phyloP scores from a whole-genome alignment of 2,329 filamentous ascomycete species.

The Rhinocladiella mackenziei region DNA sequence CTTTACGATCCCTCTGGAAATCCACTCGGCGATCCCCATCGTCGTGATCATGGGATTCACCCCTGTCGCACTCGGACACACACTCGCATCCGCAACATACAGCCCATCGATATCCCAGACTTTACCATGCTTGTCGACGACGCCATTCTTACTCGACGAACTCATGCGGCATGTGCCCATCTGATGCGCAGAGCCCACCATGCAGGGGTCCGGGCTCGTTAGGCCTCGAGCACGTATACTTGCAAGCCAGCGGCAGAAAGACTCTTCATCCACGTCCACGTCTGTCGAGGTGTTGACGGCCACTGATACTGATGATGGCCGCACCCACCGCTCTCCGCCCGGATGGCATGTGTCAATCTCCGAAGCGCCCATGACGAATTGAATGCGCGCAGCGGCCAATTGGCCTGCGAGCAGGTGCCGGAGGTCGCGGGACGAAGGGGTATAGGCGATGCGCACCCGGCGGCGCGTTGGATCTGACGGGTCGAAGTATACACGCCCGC shows the following conservation, averaged over 20 bases:
- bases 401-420: slow-evolving; percentile 68
- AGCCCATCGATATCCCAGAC: slow-evolving; percentile 47
- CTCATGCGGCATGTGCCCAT: slow-evolving; percentile 52
- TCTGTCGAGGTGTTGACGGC: too few species aligned
- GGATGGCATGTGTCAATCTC: slow-evolving; percentile 69
- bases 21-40: slow-evolving; percentile 49
- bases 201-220: slow-evolving; percentile 43
- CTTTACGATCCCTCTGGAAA: slow-evolving; percentile 38
- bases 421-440: slow-evolving; percentile 66
- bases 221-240: slow-evolving; percentile 46
- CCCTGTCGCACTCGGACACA: slow-evolving; percentile 50
- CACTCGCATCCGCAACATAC: slow-evolving; percentile 49
- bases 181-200: slow-evolving; percentile 46
- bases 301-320: slow-evolving; percentile 29
- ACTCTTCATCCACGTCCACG: too few species aligned
- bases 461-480: slow-evolving; percentile 66
- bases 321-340: slow-evolving; percentile 61
- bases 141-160: slow-evolving; percentile 37
- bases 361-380: slow-evolving; percentile 71
- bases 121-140: slow-evolving; percentile 44
- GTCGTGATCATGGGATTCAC: slow-evolving; percentile 52
- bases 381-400: slow-evolving; percentile 68
- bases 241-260: slow-evolving; percentile 54
- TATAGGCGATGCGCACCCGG: slow-evolving; percentile 64
- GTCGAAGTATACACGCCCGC: slow-evolving; percentile 70